Conservation (phyloP, 2,329 filamentous ascomycete genomes). For the Trichoderma sp. region DNA sequence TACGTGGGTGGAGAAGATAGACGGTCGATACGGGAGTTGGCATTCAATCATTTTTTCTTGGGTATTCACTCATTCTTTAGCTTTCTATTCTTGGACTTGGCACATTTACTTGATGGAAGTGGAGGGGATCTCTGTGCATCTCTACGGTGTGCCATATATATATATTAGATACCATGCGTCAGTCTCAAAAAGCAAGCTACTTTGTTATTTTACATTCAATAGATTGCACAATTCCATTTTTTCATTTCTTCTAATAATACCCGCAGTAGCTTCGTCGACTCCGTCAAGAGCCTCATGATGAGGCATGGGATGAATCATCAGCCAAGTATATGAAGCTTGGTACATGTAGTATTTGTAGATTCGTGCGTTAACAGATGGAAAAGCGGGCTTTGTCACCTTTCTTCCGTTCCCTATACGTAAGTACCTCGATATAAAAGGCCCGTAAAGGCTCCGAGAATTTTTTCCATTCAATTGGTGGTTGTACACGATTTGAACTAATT, state of each 20-base stretch:
- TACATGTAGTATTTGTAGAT: not conserved
- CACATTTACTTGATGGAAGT: not conserved
- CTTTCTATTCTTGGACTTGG: not conserved
- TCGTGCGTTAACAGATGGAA: not conserved
- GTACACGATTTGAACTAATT: not conserved
- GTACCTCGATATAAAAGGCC: no score
- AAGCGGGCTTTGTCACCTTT: not conserved
- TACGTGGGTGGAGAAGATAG: no score
- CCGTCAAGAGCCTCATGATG: not conserved
- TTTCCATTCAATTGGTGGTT: not conserved
- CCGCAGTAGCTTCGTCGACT: no score
- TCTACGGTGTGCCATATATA: no score
- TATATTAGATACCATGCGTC: no score
- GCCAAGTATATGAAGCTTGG: not conserved
- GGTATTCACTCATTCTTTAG: not conserved
- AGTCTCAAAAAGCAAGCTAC: no score
- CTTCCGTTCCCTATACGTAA: not conserved
- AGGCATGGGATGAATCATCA: not conserved
- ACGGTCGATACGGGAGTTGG: no score
- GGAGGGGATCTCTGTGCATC: no score
- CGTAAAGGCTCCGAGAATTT: not conserved
- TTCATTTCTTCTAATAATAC: no score
- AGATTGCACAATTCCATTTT: no score
- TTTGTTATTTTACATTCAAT: no score
- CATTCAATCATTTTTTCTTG: not conserved